Base-by-base conservation (phyloP, 768 basidiomycete species). In the Leccinum variicolor region DNA sequence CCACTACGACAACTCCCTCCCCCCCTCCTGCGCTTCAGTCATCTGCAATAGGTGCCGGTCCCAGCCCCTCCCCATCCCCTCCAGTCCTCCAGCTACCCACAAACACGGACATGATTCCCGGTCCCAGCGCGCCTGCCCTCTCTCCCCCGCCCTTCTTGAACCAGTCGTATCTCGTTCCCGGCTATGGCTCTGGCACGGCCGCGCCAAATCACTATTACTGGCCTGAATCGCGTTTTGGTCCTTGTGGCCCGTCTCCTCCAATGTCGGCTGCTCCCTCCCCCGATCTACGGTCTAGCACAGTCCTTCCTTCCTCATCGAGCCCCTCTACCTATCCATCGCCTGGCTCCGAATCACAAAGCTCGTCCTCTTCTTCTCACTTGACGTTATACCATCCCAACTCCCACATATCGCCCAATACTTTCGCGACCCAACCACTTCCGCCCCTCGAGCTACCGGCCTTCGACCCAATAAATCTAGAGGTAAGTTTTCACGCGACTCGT, bases 161-260 rank as follows among this genome's bases (percentile, higher is more conserved):
- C 31, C 52, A 49, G 2, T 46, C 60, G 1, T 54, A 53, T 41
- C 11, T 47, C 23, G 4, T 61, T 9, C 53, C 58, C 25, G 52
- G 34, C 2, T 55, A 50, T 36, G 54, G 63, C 11, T n/a, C n/a
- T 15, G 29, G 50, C 26, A 41, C 53, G 51, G 14, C 34, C 57
- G 53, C 60, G 68, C 64, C 57, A 41, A 58, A 60, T 45, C 59
- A 58, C 62, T 62, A 59, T 59, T 69, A 50, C 65, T 54, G 52
- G 3, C 61, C 56, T 3, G 76, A 76, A 50, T 54, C 54, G 47
- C 53, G 36, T n/a, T 63, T 60, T 56, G 74, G 74, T 28, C 61
- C 74, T n/a, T 67, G 62, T 11, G 80, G 79, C 0, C 80, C 82
- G n/a, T 79, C 81, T 0, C 82, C 84, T 2, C 82, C 82, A 0